Evolutionary conservation across 148 eudicot genomes (phyloP), one percentile per base, ranked within the genome.

Genomic region (Persicaria tinctoria): DNA sequence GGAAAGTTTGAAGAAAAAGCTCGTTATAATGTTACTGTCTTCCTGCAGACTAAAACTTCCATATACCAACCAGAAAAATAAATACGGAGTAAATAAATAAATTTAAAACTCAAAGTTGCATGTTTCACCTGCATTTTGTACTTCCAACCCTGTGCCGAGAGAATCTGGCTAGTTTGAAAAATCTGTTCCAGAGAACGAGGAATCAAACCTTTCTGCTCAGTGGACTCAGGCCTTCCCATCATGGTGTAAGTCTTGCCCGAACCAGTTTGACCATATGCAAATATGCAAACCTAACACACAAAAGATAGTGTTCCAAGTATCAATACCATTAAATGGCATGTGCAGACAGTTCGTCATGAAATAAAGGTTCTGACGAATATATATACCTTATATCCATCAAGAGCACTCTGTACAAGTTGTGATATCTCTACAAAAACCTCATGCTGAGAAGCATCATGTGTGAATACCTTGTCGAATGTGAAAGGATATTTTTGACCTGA

Each of bases 181-280:
- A 91, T 83, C 51, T 91, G 96, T 75, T 91, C 93, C 51, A 91
- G 50, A 1, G 96, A 91, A 4, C 96, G 92, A n/a, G 96, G 96
- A 78, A 91, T 91, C 13, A 91, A 78, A 9, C 96, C 96, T 82
- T 90, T 90, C 73, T 88, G 86, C 54, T 85, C 84, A 20, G 72
- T 54, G 70, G 83, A 79, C 73, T 88, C 90, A 3, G 96, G 96
- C 60, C 84, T 76, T 16, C 96, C 96, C 96, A 91, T 91, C 96
- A 91, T 89, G 51, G 92, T 91, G 75, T 87, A 87, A 0, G 93
- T 91, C 75, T 91, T 91, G 11, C 96, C 96, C 0, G 96, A 90
- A 6, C 96, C 96, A 5, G 96, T 91, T 74, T 91, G 96, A 45
- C 96, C 96, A 74, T 91, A 91, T 20, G 96, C 92, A 79, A 91